A percentile compares a stretch with the other conserved stretches of the same genome.
Evolutionary conservation across 345 rosid genomes (phyloP).

Genomic region (Zanthoxylum bungeanum): DNA sequence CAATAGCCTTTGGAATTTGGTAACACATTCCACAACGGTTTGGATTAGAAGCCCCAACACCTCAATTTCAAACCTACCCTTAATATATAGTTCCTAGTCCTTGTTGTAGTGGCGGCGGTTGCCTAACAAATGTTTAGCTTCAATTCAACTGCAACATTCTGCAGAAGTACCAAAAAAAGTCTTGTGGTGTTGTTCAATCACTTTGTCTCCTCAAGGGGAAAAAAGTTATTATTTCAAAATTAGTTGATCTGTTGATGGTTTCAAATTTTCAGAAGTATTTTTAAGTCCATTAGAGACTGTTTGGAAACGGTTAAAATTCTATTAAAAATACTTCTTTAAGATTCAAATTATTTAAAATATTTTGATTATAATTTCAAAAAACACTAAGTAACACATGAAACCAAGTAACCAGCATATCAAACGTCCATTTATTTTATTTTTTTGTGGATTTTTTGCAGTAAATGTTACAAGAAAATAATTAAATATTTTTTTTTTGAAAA

Average conservation of each 20-base stretch:
- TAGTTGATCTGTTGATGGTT: background rate
- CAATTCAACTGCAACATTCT: background rate
- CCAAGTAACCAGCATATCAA: too few species aligned
- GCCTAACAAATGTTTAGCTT: background rate
- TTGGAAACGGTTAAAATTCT: too few species aligned
- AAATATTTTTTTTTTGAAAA: too few species aligned
- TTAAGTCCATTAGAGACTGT: too few species aligned
- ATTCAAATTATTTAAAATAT: too few species aligned
- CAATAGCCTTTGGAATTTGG: too few species aligned
- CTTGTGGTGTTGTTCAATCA: background rate
- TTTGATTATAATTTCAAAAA: too few species aligned
- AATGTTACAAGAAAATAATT: background rate
- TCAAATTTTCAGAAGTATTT: too few species aligned
- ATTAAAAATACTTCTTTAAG: too few species aligned
- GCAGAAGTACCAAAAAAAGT: background rate
- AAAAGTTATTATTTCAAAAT: background rate
- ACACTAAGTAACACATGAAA: too few species aligned
- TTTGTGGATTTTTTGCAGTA: too few species aligned
- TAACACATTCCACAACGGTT: too few species aligned
- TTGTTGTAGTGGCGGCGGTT: background rate
- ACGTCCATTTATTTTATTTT: background rate
- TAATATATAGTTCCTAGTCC: background rate
- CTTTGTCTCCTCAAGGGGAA: background rate
- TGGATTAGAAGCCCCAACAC: background rate
- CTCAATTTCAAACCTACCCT: background rate